A percentile compares a stretch with the other conserved stretches of the same genome.
phyloP scores from a whole-genome alignment of 768 basidiomycete genomes.

The Amanita exitialis region DNA sequence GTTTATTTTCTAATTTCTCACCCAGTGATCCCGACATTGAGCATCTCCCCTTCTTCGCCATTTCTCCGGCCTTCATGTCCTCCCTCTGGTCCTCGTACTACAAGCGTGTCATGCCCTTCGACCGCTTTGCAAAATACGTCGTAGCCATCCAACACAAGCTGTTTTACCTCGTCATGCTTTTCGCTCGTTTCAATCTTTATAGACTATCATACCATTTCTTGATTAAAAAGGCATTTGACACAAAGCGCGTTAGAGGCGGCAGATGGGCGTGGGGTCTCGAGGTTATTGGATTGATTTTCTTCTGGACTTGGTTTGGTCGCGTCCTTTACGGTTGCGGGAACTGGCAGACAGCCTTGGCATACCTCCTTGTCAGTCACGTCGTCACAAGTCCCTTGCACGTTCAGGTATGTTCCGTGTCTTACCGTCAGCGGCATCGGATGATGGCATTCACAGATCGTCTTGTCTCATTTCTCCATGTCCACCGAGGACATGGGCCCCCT shows the following conservation, averaged over 20 bases:
- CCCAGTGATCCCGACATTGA: constrained; percentile 75
- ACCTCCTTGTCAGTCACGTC: constrained; percentile 77
- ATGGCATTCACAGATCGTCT: constrained; percentile 58
- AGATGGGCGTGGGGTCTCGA: constrained; percentile 77
- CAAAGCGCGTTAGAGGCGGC: constrained; percentile 54
- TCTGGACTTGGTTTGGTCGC: constrained; percentile 80
- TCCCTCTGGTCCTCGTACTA: constrained; percentile 93
- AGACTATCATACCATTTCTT: constrained; percentile 76
- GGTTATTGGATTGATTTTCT: constrained; percentile 63
- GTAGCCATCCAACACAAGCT: constrained; percentile 81
- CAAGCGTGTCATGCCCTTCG: constrained; percentile 76
- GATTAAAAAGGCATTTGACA: constrained; percentile 52
- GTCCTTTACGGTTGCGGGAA: constrained; percentile 63
- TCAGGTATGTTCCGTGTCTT: constrained; percentile 49
- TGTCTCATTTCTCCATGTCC: constrained; percentile 96
- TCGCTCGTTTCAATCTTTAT: constrained; percentile 95
- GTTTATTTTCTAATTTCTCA: constrained; percentile 8
- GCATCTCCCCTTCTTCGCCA: constrained; percentile 91
- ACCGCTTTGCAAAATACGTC: constrained; percentile 53
- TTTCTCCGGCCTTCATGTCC: constrained; percentile 78
- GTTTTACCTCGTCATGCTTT: constrained; percentile 84
- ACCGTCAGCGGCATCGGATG: background rate
- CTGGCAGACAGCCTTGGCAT: constrained; percentile 60
- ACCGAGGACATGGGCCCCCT: constrained; percentile 82
- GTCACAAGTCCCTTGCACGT: constrained; percentile 89